These are phyloP conservation scores for Citrus sinensis DNA, from an alignment of 345 rosid genomes.

Conservation along the genomic window DVS_A1.0 CM039163.1:43198001-43198500, in stretches of 20 bases:
- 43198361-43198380: too few relatives aligned
- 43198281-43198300: background rate
- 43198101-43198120: constrained; percentile 58
- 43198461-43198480: background rate
- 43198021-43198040: background rate
- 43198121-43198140: constrained; percentile 85
- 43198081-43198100: constrained; percentile 68
- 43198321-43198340: too few relatives aligned
- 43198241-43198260: background rate
- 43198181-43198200: background rate
- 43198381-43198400: too few relatives aligned
- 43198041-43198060: constrained; percentile 57
- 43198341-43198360: too few relatives aligned
- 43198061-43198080: constrained; percentile 53
- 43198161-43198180: background rate
- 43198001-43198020: background rate
- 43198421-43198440: too few relatives aligned
- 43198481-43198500: background rate
- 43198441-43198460: background rate
- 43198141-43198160: constrained; percentile 46
- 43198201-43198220: background rate
- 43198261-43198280: background rate
- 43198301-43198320: too few relatives aligned
- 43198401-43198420: too few relatives aligned
- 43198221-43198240: background rate